A percentile compares a stretch with the other conserved stretches of the same genome.
phyloP scores from a whole-genome alignment of 495 filamentous ascomycete species.

The Staphylotrichum longicolle region DNA sequence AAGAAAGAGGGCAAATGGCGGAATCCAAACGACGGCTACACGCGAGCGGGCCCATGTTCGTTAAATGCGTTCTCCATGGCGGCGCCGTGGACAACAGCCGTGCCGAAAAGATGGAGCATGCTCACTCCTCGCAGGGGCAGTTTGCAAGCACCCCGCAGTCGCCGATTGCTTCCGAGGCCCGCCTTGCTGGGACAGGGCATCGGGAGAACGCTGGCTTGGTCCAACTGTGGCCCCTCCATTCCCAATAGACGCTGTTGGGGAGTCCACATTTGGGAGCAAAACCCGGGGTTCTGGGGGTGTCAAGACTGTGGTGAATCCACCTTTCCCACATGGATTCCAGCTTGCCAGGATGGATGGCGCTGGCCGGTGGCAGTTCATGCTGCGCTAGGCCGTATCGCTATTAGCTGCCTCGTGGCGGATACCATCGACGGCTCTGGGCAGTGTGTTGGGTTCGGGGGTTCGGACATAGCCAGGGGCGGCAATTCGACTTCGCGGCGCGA shows the following conservation, averaged over 20 bases:
- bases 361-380: background rate
- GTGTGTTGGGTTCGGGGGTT: constrained; percentile 7
- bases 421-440: constrained; percentile 2
- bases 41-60: constrained; percentile 13
- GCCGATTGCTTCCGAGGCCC: constrained; percentile 9
- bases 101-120: constrained; percentile 18
- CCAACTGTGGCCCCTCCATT: constrained; percentile 12
- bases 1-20: constrained; percentile 9
- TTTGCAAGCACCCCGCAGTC: constrained; percentile 21
- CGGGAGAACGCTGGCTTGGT: constrained; percentile 2
- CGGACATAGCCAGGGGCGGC: constrained; percentile 21
- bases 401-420: constrained; percentile 7
- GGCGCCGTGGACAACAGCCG: constrained; percentile 21
- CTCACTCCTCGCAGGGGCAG: constrained; percentile 12
- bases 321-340: background rate
- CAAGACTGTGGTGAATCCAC: background rate
- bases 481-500: constrained; percentile 17
- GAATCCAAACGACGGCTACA: background rate
- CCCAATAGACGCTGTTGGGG: constrained; percentile 16
- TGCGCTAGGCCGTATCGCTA: background rate
- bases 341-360: background rate
- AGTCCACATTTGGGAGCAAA: constrained; percentile 9
- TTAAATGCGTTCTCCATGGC: constrained; percentile 17
- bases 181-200: constrained; percentile 20
- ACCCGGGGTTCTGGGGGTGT: constrained; percentile 12